Conservation (phyloP, 2,329 filamentous ascomycete genomes). For the Fusarium redolens region DNA sequence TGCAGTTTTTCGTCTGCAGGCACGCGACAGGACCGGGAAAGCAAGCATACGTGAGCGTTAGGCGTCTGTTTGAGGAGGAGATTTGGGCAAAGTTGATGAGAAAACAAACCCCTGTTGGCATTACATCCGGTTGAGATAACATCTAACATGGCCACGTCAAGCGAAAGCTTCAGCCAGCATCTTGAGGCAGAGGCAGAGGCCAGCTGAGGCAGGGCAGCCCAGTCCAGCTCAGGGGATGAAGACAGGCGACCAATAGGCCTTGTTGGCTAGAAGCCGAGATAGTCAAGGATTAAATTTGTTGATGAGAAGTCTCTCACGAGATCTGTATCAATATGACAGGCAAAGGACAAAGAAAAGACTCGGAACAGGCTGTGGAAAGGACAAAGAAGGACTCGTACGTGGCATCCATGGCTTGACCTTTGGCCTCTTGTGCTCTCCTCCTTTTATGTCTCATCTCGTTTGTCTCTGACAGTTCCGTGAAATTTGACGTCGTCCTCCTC, state of each 20-base stretch:
- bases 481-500: slow-evolving; percentile 9
- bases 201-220: slow-evolving; percentile 25
- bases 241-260: neutral
- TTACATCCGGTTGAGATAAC: slow-evolving; percentile 28
- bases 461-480: slow-evolving; percentile 11
- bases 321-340: neutral
- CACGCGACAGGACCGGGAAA: slow-evolving; percentile 21
- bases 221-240: slow-evolving; percentile 4
- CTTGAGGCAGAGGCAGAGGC: neutral
- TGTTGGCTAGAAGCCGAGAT: neutral
- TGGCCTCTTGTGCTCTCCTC: slow-evolving; percentile 22
- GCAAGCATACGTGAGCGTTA: slow-evolving; percentile 2
- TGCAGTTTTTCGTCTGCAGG: slow-evolving; percentile 28
- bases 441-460: slow-evolving; percentile 20
- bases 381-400: neutral
- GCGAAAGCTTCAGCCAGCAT: neutral
- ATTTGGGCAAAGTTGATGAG: slow-evolving; percentile 15
- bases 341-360: neutral
- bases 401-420: neutral
- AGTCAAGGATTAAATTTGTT: neutral
- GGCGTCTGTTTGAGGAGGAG: slow-evolving; percentile 9
- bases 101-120: slow-evolving; percentile 13
- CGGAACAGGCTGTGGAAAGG: neutral
- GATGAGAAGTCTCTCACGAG: slow-evolving; percentile 4
- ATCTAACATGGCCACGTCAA: slow-evolving; percentile 21